phyloP scores from a whole-genome alignment of 2,329 filamentous ascomycete species.

The Fusarium buxicola region DNA sequence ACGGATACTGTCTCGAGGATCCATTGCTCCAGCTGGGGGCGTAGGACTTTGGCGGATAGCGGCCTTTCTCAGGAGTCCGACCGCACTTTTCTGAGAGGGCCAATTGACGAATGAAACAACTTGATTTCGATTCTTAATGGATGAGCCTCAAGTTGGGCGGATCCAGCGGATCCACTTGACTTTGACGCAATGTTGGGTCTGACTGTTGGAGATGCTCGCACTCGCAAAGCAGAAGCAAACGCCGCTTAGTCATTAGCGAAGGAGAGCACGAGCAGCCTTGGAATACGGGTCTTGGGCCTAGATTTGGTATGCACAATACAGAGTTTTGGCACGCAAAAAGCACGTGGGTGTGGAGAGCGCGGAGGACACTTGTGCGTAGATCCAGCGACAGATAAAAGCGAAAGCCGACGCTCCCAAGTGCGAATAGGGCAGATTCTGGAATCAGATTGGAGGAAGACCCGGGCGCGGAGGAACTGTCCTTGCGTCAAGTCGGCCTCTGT shows the following conservation, averaged over 20 bases:
- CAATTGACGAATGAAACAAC: constrained; percentile 8
- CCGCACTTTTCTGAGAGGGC: background rate
- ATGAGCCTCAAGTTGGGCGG: constrained; percentile 4
- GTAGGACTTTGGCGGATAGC: background rate
- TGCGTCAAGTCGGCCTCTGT: background rate
- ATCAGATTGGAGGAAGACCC: background rate
- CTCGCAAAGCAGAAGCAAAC: background rate
- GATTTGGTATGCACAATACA: no score
- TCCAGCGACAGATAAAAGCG: background rate
- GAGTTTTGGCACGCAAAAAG: no score
- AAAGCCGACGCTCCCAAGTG: background rate
- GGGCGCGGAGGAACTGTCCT: background rate
- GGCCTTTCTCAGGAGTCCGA: constrained; percentile 19
- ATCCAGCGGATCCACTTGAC: constrained; percentile 10
- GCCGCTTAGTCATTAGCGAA: constrained; percentile 11
- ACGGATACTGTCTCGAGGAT: background rate
- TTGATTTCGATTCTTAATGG: background rate
- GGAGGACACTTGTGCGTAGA: background rate
- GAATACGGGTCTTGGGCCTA: background rate
- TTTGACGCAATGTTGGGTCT: constrained; percentile 2
- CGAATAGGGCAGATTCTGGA: no score
- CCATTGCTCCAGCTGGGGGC: background rate
- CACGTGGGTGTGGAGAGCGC: background rate
- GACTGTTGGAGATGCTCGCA: constrained; percentile 2
- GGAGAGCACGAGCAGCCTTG: background rate